These are phyloP conservation scores for Fraxinus velutina DNA, from an alignment of 305 asterid species.

Conservation along the genomic window DNA sequence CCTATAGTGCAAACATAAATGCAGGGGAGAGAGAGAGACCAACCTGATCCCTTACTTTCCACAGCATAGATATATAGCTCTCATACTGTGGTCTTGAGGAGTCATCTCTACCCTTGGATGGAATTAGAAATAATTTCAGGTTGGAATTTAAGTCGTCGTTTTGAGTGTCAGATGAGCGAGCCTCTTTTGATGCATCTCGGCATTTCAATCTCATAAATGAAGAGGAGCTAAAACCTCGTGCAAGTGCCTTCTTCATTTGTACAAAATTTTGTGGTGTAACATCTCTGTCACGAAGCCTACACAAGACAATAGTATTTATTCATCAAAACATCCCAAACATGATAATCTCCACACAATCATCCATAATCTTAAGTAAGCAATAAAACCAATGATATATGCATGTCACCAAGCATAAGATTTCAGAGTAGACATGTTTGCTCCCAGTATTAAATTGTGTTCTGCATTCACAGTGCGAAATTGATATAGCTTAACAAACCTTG, in stretches of 20 bases:
- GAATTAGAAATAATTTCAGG: constrained; percentile 57
- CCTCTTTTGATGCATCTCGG: constrained; percentile 40
- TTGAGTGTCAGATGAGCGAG: constrained; percentile 16
- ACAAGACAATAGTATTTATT: not conserved
- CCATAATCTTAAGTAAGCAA: not conserved
- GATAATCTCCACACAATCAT: not conserved
- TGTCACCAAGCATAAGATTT: not conserved
- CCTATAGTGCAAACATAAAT: not conserved
- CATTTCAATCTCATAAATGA: constrained; percentile 47
- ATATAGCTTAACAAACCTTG: constrained; percentile 41
- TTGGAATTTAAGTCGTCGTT: constrained; percentile 34
- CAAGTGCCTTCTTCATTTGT: constrained; percentile 55
- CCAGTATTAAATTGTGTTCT: not conserved
- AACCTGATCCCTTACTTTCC: constrained; percentile 85
- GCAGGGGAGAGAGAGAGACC: not conserved
- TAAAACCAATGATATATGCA: not conserved
- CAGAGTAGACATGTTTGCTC: not conserved
- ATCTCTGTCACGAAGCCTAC: constrained; percentile 61
- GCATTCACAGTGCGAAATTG: not conserved
- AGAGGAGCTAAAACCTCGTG: constrained; percentile 48
- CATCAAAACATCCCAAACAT: constrained; percentile 1
- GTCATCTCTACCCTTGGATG: constrained; percentile 53
- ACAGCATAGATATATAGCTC: constrained; percentile 54
- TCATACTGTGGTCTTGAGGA: constrained; percentile 49
- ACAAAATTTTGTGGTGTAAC: constrained; percentile 34